Evolutionary conservation across 2,329 filamentous ascomycete species (phyloP), one percentile per base, ranked within the genome.

Genomic region (Fusarium pseudograminearum): DNA sequence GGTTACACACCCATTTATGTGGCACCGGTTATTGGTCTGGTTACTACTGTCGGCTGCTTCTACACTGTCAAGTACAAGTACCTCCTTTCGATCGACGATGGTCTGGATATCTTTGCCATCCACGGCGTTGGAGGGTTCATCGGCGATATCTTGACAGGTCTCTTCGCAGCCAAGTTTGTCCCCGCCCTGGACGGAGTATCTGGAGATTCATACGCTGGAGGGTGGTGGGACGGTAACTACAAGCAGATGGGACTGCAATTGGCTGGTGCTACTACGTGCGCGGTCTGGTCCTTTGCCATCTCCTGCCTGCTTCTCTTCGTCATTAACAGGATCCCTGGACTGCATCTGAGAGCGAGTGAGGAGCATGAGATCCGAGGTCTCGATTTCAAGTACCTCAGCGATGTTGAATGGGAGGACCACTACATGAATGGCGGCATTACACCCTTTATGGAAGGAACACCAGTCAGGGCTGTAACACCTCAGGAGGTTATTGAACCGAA

Each of bases 91-190:
- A 81, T 89, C 14, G 87, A 89, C 61, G 87, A 89, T 46, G 85
- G 86, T 4, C 81, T 89, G 53, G 86, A 89, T 61, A 86, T 89
- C 51, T 89, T 88, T 63, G 85, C 85, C 31, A 83, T 89, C 30
- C 87, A 89, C 71, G 86, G 86, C 20, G 78, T 89, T 3, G 87
- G 87, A n/a, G 87, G 87, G 14, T 82, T 85, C 65, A 81, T 89
- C 1, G 87, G 87, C 18, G 83, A 85, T 34, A 80, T 89, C 48
- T 73, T 89, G 20, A 89, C 87, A 0, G 87, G 87, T 4, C 79
- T 89, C 31, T 89, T 89, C 54, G 87, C 87, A 0, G 82, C 85
- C 7, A 67, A 76, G 15, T 78, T 76, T 73, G 83, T 88, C 3
- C 82, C 83, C 4, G 81, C 82, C 9, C 81, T 88, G 16, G 87